These are phyloP conservation scores for Blastobotrys ciferrii DNA, from an alignment of 1,139 yeast genomes.

Conservation along the genomic window DNA sequence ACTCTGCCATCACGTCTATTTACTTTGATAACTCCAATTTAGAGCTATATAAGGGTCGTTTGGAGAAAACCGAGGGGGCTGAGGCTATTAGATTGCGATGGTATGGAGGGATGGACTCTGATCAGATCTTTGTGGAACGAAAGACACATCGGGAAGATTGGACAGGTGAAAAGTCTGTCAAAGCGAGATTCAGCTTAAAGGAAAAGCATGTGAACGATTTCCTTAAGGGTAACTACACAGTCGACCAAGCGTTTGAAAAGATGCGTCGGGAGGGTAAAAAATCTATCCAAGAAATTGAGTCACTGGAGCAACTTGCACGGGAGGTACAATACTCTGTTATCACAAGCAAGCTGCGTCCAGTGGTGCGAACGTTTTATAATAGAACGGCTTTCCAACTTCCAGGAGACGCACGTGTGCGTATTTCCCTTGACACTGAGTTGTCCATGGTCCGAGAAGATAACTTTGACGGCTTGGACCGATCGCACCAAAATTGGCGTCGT, in stretches of 20 bases:
- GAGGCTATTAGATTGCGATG: constrained; percentile 97
- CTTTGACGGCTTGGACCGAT: constrained; percentile 88
- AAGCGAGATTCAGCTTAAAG: constrained; percentile 89
- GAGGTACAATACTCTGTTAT: constrained; percentile 89
- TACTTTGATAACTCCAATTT: constrained; percentile 86
- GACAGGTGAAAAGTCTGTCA: constrained; percentile 98
- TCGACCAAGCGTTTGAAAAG: constrained; percentile 85
- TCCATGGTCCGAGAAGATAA: constrained; percentile 96
- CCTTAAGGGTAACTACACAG: constrained; percentile 79
- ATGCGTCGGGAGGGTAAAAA: constrained; percentile 92
- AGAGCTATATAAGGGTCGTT: constrained; percentile 90
- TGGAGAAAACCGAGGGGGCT: constrained; percentile 96
- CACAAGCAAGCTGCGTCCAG: constrained; percentile 84
- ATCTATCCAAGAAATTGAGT: constrained; percentile 80
- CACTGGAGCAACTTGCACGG: constrained; percentile 83
- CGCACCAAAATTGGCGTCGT: constrained; percentile 94
- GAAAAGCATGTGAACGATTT: constrained; percentile 88
- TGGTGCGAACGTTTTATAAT: constrained; percentile 91
- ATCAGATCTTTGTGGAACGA: constrained; percentile 91
- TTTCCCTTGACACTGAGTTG: constrained; percentile 92
- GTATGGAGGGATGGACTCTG: constrained; percentile 97
- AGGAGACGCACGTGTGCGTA: constrained; percentile 98
- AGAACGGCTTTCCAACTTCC: constrained; percentile 99
- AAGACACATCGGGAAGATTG: constrained; percentile 98
- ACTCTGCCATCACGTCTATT: constrained; percentile 93